A percentile compares a stretch with the other conserved stretches of the same genome.
These are phyloP conservation scores for Fusarium pseudocircinatum DNA, from an alignment of 2,329 filamentous ascomycete species.

Conservation along the genomic window DNA sequence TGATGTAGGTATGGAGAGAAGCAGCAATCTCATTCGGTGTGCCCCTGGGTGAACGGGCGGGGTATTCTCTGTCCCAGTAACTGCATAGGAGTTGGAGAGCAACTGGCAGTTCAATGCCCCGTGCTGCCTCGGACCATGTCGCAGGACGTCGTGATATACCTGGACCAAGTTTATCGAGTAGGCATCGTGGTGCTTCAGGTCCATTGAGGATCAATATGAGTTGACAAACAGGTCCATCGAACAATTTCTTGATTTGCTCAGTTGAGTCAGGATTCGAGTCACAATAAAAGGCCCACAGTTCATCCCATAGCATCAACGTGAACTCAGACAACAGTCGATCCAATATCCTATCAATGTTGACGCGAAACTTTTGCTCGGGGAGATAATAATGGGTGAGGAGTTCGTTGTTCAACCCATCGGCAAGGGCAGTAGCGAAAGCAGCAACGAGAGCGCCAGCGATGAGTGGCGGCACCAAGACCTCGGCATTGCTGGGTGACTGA, in stretches of 20 bases:
- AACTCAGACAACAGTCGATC: constrained; percentile 50
- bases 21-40: constrained; percentile 49
- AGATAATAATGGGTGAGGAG: constrained; percentile 52
- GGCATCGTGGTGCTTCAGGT: constrained; percentile 48
- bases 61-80: constrained; percentile 50
- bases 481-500: constrained; percentile 44
- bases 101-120: constrained; percentile 48
- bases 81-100: constrained; percentile 50
- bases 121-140: constrained; percentile 47
- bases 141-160: constrained; percentile 46
- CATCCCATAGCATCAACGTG: constrained; percentile 48
- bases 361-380: constrained; percentile 44
- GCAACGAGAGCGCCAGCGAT: constrained; percentile 49
- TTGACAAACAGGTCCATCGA: constrained; percentile 51
- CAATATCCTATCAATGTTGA: constrained; percentile 50
- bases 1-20: constrained; percentile 44
- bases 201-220: constrained; percentile 51
- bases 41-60: constrained; percentile 47
- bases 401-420: constrained; percentile 49
- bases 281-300: constrained; percentile 49
- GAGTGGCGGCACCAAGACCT: constrained; percentile 49
- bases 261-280: constrained; percentile 42
- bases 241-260: constrained; percentile 47
- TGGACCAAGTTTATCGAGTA: constrained; percentile 49
- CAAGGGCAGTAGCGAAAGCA: constrained; percentile 49